Evolutionary conservation across 148 eudicot species (phyloP).

Genomic region (Pouteria glomerata): DNA sequence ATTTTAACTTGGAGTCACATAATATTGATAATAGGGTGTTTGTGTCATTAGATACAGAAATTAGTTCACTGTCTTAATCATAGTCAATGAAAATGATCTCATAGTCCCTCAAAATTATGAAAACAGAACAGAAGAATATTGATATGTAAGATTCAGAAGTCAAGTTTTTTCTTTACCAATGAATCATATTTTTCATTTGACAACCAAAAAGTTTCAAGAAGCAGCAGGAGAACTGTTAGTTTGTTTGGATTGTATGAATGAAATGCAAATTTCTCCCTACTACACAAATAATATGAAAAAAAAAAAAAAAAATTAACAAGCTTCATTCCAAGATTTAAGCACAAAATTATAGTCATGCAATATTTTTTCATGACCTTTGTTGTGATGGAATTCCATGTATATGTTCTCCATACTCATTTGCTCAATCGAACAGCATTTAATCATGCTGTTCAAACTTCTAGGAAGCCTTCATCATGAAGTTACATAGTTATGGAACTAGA

Average conservation of each 20-base stretch:
- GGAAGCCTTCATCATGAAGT: neutral
- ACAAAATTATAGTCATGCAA: neutral
- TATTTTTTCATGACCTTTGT: neutral
- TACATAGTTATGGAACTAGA: neutral
- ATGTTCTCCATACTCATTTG: neutral
- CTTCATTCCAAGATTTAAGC: neutral
- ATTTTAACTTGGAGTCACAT: neutral
- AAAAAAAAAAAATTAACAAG: neutral
- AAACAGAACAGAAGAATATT: neutral
- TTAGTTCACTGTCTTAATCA: neutral
- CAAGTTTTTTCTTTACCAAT: neutral
- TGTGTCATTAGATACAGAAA: neutral
- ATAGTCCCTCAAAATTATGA: neutral
- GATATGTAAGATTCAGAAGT: neutral
- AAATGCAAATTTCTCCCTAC: too few relatives aligned
- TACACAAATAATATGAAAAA: too few relatives aligned
- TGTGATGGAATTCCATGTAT: neutral
- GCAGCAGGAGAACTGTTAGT: neutral
- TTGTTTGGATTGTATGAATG: too few relatives aligned
- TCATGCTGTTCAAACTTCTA: neutral
- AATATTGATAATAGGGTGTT: neutral
- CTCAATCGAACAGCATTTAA: neutral
- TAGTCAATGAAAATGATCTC: neutral
- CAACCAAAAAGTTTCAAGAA: neutral
- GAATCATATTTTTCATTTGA: neutral